Percentiles rank a stretch among this genome's conserved stretches.
These are phyloP conservation scores for Rhynchosporium graminicola DNA, from an alignment of 2,329 filamentous ascomycete genomes.

Conservation along the genomic window DNA sequence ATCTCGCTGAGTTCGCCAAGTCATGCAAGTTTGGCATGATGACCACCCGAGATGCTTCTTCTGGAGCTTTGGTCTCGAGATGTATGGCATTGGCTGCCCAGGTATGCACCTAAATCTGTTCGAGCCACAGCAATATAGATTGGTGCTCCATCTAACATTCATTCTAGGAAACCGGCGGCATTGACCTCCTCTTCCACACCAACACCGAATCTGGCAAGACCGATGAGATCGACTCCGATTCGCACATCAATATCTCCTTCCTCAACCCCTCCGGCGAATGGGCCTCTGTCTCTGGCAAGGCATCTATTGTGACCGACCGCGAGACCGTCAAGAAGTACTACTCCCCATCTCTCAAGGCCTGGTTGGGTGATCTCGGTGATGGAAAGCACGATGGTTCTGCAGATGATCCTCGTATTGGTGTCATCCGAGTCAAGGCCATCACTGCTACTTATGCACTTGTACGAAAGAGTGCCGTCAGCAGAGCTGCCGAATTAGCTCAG, in stretches of 20 bases:
- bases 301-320: conserved; percentile 69
- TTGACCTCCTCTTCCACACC: conserved; percentile 87
- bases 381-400: conserved; percentile 80
- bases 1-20: conserved; percentile 69
- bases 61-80: conserved; percentile 71
- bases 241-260: conserved; percentile 80
- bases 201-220: conserved; percentile 91
- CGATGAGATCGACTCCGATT: conserved; percentile 71
- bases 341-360: conserved; percentile 71
- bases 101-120: conserved; percentile 47
- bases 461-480: conserved; percentile 62
- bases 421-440: conserved; percentile 74
- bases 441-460: conserved; percentile 72
- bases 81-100: conserved; percentile 84
- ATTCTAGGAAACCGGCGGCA: conserved; percentile 69
- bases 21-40: conserved; percentile 84
- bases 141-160: not conserved
- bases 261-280: conserved; percentile 76
- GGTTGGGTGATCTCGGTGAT: conserved; percentile 83
- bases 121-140: conserved; percentile 13
- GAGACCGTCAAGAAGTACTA: conserved; percentile 74
- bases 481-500: conserved; percentile 72
- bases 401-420: conserved; percentile 72
- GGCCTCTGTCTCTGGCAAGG: conserved; percentile 80
- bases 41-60: conserved; percentile 70